These are phyloP conservation scores for Polygonum aviculare DNA, from an alignment of 148 eudicot species.

Conservation along the genomic window DNA sequence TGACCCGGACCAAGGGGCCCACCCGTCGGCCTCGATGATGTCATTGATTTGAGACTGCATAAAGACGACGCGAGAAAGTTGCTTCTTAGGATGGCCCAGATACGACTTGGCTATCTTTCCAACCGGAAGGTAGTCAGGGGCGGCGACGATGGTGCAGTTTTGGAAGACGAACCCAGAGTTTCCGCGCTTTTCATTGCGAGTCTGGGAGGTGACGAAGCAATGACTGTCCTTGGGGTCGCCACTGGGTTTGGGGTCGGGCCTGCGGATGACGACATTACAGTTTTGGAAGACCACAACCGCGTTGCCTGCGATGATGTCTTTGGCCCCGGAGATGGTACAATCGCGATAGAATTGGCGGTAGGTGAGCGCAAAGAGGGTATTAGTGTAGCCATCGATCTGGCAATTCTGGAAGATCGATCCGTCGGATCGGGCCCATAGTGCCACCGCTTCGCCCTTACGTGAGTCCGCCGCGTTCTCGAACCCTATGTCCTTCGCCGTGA, in stretches of 20 bases:
- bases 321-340: constrained; percentile 54
- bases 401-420: constrained; percentile 29
- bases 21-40: constrained; percentile 41
- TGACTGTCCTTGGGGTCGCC: constrained; percentile 12
- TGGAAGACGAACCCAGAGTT: constrained; percentile 31
- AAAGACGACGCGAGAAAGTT: constrained; percentile 27
- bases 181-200: constrained; percentile 17
- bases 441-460: not conserved
- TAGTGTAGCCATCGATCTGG: constrained; percentile 22
- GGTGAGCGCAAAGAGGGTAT: constrained; percentile 27
- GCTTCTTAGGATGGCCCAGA: constrained; percentile 48
- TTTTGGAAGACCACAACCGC: constrained; percentile 48
- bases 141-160: constrained; percentile 30
- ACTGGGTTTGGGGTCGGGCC: constrained; percentile 45
- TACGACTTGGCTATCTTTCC: constrained; percentile 18
- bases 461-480: constrained; percentile 29
- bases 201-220: constrained; percentile 51
- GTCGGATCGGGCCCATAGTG: constrained; percentile 27
- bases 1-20: constrained; percentile 34
- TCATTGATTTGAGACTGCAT: constrained; percentile 34
- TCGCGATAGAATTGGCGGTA: constrained; percentile 57
- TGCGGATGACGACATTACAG: constrained; percentile 39
- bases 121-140: constrained; percentile 12
- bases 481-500: constrained; percentile 31
- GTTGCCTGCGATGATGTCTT: constrained; percentile 53